phyloP scores from a whole-genome alignment of 768 basidiomycete genomes.

The Punctularia strigosozonata region DNA sequence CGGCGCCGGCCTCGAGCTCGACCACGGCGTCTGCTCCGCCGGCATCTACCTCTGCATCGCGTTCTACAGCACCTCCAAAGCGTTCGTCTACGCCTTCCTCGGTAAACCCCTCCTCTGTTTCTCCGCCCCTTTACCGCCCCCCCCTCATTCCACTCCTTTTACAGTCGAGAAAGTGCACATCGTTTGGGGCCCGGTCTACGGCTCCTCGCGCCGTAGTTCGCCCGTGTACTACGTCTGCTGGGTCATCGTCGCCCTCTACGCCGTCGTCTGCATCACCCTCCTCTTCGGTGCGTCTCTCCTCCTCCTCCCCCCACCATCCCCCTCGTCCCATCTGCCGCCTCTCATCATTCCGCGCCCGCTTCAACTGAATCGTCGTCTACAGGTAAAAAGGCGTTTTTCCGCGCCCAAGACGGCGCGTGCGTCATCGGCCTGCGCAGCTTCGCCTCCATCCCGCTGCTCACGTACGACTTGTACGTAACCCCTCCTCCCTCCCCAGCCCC shows the following conservation, averaged over 20 bases:
- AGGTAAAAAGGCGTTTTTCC: conserved; percentile 27
- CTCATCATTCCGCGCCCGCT: not conserved
- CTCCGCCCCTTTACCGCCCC: conserved; percentile 1
- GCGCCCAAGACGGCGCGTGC: conserved; percentile 27
- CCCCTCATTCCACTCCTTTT: not conserved
- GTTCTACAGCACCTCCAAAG: conserved; percentile 29
- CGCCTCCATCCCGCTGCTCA: conserved; percentile 31
- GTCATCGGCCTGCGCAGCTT: conserved; percentile 33
- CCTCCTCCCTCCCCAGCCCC: not conserved
- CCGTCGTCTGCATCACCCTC: conserved; percentile 26
- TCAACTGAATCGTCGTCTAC: not conserved
- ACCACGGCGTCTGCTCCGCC: conserved; percentile 22
- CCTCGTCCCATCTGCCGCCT: too few relatives aligned
- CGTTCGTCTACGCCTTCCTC: conserved; percentile 37
- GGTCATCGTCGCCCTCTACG: conserved; percentile 24
- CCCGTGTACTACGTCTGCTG: conserved; percentile 30
- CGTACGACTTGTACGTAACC: conserved; percentile 33
- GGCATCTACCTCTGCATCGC: conserved; percentile 32
- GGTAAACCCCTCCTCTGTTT: conserved; percentile 11
- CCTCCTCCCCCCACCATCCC: conserved; percentile 5
- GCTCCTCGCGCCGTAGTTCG: conserved; percentile 23
- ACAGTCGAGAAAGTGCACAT: conserved; percentile 35
- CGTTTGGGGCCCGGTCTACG: conserved; percentile 27
- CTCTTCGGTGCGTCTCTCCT: conserved; percentile 21
- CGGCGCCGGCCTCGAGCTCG: conserved; percentile 30